phyloP scores from a whole-genome alignment of 2,329 filamentous ascomycete genomes.

The Monilinia fructicola region DNA sequence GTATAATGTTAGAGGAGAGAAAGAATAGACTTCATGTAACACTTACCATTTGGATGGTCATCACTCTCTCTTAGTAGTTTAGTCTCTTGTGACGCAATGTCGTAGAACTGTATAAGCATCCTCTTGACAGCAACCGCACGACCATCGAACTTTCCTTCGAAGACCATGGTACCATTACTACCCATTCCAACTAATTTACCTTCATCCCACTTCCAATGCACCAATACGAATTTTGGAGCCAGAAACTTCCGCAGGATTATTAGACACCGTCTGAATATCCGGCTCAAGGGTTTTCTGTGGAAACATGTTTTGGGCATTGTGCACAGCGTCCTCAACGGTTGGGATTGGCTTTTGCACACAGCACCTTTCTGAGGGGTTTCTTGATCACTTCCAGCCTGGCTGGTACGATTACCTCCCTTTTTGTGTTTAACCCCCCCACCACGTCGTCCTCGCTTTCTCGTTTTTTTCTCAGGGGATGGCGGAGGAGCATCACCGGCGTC shows the following conservation, averaged over 20 bases:
- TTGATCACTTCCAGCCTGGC: slow-evolving; percentile 47
- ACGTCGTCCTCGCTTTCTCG: slow-evolving; percentile 65
- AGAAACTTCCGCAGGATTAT: slow-evolving; percentile 60
- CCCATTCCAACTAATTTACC: slow-evolving; percentile 70
- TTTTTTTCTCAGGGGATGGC: slow-evolving; percentile 51
- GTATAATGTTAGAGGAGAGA: slow-evolving; percentile 34
- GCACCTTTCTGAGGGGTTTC: background rate
- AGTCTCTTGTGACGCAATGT: slow-evolving; percentile 92
- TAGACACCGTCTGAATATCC: slow-evolving; percentile 58
- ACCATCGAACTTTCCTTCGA: slow-evolving; percentile 90
- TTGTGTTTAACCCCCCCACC: slow-evolving; percentile 69
- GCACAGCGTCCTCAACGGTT: slow-evolving; percentile 60
- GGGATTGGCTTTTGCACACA: slow-evolving; percentile 37
- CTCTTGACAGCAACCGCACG: slow-evolving; percentile 93
- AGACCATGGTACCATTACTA: slow-evolving; percentile 96
- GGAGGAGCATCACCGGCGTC: slow-evolving; percentile 24
- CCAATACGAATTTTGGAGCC: slow-evolving; percentile 61
- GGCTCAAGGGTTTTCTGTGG: slow-evolving; percentile 56
- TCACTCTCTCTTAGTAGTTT: slow-evolving; percentile 88
- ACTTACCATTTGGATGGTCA: slow-evolving; percentile 78
- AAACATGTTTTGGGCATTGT: slow-evolving; percentile 58
- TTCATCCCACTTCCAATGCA: slow-evolving; percentile 62
- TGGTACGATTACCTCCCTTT: slow-evolving; percentile 47
- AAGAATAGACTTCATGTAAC: background rate
- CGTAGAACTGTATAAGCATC: slow-evolving; percentile 94